phyloP scores from a whole-genome alignment of 2,329 filamentous ascomycete genomes.

The Berkeleyomyces basicola region DNA sequence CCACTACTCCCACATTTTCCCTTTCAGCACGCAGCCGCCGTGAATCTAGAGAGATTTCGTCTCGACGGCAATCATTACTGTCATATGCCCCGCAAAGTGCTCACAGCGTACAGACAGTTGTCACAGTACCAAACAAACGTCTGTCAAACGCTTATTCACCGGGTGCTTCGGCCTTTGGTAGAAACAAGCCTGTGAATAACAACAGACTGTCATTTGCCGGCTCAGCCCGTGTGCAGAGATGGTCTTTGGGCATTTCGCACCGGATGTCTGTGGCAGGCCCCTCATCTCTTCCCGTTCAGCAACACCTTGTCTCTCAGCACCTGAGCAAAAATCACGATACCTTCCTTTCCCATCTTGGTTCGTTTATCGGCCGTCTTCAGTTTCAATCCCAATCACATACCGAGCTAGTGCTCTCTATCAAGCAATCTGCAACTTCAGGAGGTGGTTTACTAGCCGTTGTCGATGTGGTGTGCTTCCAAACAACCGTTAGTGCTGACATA shows the following conservation, averaged over 20 bases:
- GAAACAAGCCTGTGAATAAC: constrained; percentile 17
- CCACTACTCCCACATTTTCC: background rate
- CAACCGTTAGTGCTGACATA: constrained; percentile 47
- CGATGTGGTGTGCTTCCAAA: constrained; percentile 66
- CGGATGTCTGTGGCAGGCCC: constrained; percentile 60
- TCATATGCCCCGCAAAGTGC: constrained; percentile 26
- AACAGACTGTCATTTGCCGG: constrained; percentile 24
- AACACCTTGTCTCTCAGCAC: constrained; percentile 68
- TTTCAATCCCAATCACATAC: constrained; percentile 81
- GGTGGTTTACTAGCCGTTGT: constrained; percentile 63
- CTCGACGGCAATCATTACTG: constrained; percentile 11
- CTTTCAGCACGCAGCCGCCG: background rate
- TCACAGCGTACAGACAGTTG: constrained; percentile 27
- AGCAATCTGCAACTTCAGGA: constrained; percentile 69
- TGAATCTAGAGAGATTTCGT: background rate
- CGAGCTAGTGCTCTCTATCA: constrained; percentile 66
- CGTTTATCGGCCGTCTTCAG: constrained; percentile 79
- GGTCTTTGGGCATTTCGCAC: constrained; percentile 46
- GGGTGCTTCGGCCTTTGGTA: background rate
- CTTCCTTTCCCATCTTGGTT: constrained; percentile 79
- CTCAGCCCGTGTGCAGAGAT: constrained; percentile 26
- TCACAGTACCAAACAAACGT: constrained; percentile 26
- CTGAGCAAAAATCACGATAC: constrained; percentile 68
- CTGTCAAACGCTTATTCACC: constrained; percentile 29
- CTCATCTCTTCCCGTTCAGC: constrained; percentile 39